Evolutionary conservation across 108 stramenopile species (phyloP).

Genomic region (Cyclotella sp.): DNA sequence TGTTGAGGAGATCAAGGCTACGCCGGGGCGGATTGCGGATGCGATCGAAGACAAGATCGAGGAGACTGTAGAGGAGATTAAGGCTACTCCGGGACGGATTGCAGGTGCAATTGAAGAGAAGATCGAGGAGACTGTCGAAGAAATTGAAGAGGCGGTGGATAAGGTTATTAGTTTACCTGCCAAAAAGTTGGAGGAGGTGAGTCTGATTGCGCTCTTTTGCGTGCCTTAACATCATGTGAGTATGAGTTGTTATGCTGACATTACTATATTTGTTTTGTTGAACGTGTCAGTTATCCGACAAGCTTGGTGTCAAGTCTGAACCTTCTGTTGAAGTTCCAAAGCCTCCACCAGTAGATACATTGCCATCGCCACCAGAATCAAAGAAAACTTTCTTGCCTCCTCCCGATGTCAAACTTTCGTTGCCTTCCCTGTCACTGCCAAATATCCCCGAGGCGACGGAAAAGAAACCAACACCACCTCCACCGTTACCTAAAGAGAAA

Average conservation of each 20-base stretch:
- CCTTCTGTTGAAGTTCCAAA: conserved; percentile 35
- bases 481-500: conserved; percentile 19
- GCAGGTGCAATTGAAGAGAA: conserved; percentile 47
- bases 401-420: conserved; percentile 38
- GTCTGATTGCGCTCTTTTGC: not conserved
- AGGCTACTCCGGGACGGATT: conserved; percentile 40
- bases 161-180: conserved; percentile 67
- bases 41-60: conserved; percentile 60
- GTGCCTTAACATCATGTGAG: not conserved
- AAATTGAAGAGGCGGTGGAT: conserved; percentile 55
- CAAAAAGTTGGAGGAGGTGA: conserved; percentile 62
- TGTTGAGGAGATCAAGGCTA: conserved; percentile 71
- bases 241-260: not conserved
- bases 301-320: conserved; percentile 28
- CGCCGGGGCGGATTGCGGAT: conserved; percentile 73
- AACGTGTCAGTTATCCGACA: conserved; percentile 22
- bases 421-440: conserved; percentile 43
- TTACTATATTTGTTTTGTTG: not conserved
- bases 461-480: conserved; percentile 32
- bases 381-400: conserved; percentile 38
- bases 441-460: conserved; percentile 24
- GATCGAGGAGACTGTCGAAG: conserved; percentile 71
- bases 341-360: conserved; percentile 32
- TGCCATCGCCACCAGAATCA: conserved; percentile 18
- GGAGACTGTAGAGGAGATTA: conserved; percentile 62